Evolutionary conservation across 345 rosid genomes (phyloP).

Genomic region (Syzygium aqueum): DNA sequence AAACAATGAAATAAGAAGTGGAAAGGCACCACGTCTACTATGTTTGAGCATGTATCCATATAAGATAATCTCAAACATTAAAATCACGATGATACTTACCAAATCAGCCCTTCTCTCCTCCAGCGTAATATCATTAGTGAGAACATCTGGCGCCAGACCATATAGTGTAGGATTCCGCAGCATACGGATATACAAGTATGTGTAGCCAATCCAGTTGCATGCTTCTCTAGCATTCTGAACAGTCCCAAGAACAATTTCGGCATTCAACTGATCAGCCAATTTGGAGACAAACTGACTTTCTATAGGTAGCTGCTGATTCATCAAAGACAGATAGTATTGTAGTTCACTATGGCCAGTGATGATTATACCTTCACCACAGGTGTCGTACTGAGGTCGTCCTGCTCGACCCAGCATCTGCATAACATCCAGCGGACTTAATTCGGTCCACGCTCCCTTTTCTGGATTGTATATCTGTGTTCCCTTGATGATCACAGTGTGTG

Average conservation of each 20-base stretch:
- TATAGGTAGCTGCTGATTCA: conserved; percentile 97
- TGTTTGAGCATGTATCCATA: neutral
- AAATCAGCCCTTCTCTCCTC: conserved; percentile 96
- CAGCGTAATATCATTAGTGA: conserved; percentile 53
- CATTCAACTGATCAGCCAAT: conserved; percentile 97
- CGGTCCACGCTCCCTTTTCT: conserved; percentile 98
- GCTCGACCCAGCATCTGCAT: conserved; percentile 99
- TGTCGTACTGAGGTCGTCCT: conserved; percentile 94
- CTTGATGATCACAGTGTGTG: conserved; percentile 86
- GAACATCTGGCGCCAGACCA: conserved; percentile 82
- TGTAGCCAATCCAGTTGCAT: conserved; percentile 92
- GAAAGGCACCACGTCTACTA: neutral
- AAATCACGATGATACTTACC: conserved; percentile 33
- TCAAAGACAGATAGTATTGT: conserved; percentile 83
- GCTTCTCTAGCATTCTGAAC: conserved; percentile 97
- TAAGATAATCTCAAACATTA: neutral
- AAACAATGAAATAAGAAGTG: neutral
- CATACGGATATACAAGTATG: conserved; percentile 82
- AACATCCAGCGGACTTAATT: conserved; percentile 87
- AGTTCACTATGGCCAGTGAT: conserved; percentile 91
- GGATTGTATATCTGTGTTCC: conserved; percentile 96
- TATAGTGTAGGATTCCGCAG: conserved; percentile 80
- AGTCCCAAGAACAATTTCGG: conserved; percentile 95
- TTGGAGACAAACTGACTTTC: conserved; percentile 94
- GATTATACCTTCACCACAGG: conserved; percentile 89